phyloP scores from a whole-genome alignment of 805 yeast species.

The Teunomyces aglyptinius region DNA sequence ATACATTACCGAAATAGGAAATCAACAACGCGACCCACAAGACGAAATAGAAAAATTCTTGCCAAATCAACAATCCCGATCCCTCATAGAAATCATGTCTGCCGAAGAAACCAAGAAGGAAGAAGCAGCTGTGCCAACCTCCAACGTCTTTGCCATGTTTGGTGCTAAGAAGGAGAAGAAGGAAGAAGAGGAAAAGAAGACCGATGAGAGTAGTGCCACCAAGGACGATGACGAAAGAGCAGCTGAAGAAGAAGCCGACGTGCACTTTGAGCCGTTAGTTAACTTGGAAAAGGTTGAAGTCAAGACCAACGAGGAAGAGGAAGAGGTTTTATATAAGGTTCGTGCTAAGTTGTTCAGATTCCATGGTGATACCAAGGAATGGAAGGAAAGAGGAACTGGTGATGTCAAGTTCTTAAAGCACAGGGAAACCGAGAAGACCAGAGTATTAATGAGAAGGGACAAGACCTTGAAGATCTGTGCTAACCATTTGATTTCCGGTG shows the following conservation, averaged over 20 bases:
- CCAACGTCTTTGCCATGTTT: constrained; percentile 91
- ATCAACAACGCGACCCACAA: constrained; percentile 2
- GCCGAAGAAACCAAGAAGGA: constrained; percentile 30
- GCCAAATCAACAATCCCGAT: background rate
- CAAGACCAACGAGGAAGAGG: constrained; percentile 91
- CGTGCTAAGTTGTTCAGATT: constrained; percentile 95
- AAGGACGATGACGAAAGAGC: constrained; percentile 52
- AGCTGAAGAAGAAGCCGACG: constrained; percentile 66
- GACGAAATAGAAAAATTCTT: constrained; percentile 3
- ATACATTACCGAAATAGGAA: constrained; percentile 7
- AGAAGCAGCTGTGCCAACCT: constrained; percentile 48
- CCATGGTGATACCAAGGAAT: constrained; percentile 79
- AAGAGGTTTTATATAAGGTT: constrained; percentile 77
- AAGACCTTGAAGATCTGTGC: constrained; percentile 98
- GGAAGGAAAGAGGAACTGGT: constrained; percentile 99
- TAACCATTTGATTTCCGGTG: constrained; percentile 85
- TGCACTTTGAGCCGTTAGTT: constrained; percentile 95
- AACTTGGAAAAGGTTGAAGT: constrained; percentile 94
- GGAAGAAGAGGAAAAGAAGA: constrained; percentile 33
- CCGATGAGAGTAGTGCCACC: constrained; percentile 31
- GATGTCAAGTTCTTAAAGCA: constrained; percentile 95
- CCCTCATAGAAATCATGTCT: constrained; percentile 21
- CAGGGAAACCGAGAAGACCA: constrained; percentile 74
- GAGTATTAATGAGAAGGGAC: constrained; percentile 98
- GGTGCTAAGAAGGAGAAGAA: constrained; percentile 83